These are phyloP conservation scores for Xylariales sp. DNA, from an alignment of 2,329 filamentous ascomycete genomes.

Conservation along the genomic window DNA sequence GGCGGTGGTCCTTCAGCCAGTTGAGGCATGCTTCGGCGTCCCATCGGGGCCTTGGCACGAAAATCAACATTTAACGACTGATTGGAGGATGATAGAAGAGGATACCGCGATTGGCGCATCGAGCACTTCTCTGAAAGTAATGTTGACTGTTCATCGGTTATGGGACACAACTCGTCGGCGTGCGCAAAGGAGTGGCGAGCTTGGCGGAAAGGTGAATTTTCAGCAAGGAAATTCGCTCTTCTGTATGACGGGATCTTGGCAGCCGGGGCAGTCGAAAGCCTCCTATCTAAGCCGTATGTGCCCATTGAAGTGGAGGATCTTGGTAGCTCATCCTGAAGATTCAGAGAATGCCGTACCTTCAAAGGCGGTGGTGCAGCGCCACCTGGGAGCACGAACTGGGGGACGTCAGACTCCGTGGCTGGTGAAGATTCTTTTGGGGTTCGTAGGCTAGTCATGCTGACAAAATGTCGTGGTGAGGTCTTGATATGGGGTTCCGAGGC, in stretches of 20 bases:
- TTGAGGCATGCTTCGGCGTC: constrained; percentile 13
- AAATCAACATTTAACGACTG: constrained; percentile 2
- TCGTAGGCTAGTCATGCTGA: constrained; percentile 8
- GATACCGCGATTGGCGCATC: background rate
- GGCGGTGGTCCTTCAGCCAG: constrained; percentile 13
- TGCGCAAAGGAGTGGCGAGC: background rate
- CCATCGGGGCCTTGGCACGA: constrained; percentile 6
- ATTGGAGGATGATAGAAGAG: constrained; percentile 2
- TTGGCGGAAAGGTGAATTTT: background rate
- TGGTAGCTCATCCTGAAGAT: background rate
- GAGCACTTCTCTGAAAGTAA: background rate
- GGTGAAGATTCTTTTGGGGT: background rate
- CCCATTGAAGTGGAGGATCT: constrained; percentile 2
- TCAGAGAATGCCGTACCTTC: background rate
- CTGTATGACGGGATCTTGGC: constrained; percentile 1
- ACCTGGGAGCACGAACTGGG: constrained; percentile 3
- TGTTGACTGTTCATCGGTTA: background rate
- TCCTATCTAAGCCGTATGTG: background rate
- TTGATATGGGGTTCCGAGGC: background rate
- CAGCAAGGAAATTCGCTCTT: constrained; percentile 1
- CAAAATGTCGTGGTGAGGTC: constrained; percentile 6
- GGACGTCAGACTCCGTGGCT: background rate
- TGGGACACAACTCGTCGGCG: background rate
- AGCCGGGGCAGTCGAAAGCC: background rate
- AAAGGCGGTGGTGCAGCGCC: background rate